Evolutionary conservation across 495 filamentous ascomycete genomes (phyloP).

Genomic region (Tetracladium setigerum): DNA sequence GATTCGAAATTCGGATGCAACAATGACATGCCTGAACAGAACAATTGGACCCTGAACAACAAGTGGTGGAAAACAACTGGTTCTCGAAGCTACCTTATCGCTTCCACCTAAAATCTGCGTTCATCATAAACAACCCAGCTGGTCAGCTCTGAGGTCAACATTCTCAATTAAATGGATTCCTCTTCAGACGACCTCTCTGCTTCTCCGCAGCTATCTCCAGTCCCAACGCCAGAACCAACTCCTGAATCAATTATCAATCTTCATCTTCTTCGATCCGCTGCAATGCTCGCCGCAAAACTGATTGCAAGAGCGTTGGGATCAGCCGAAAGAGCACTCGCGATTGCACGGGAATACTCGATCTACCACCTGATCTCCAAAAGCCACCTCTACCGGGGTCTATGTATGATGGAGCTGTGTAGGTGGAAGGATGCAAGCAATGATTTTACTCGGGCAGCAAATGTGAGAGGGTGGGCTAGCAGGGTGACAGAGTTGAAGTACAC

Average conservation of each 20-base stretch:
- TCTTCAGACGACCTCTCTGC: not conserved
- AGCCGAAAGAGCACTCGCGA: slow-evolving; percentile 2
- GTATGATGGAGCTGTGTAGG: not conserved
- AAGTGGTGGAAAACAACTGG: too few relatives aligned
- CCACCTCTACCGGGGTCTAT: slow-evolving; percentile 6
- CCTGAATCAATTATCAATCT: not conserved
- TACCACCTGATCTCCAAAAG: slow-evolving; percentile 5
- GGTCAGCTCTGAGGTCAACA: not conserved
- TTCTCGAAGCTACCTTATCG: too few relatives aligned
- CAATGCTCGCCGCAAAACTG: not conserved
- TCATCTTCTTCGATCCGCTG: slow-evolving; percentile 5
- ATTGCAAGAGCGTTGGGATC: not conserved
- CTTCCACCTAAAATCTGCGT: not conserved
- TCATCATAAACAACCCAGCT: not conserved
- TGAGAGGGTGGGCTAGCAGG: not conserved
- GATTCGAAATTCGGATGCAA: too few relatives aligned
- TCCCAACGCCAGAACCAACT: not conserved
- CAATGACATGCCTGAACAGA: too few relatives aligned
- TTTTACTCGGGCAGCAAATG: slow-evolving; percentile 5
- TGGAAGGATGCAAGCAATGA: slow-evolving; percentile 10
- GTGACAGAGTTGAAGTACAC: not conserved
- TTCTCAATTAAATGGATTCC: not conserved
- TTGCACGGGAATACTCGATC: not conserved
- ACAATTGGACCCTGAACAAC: too few relatives aligned
- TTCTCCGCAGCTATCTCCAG: not conserved